Evolutionary conservation across 2,329 filamentous ascomycete genomes (phyloP).

Genomic region (Pyrenochaeta sp.): DNA sequence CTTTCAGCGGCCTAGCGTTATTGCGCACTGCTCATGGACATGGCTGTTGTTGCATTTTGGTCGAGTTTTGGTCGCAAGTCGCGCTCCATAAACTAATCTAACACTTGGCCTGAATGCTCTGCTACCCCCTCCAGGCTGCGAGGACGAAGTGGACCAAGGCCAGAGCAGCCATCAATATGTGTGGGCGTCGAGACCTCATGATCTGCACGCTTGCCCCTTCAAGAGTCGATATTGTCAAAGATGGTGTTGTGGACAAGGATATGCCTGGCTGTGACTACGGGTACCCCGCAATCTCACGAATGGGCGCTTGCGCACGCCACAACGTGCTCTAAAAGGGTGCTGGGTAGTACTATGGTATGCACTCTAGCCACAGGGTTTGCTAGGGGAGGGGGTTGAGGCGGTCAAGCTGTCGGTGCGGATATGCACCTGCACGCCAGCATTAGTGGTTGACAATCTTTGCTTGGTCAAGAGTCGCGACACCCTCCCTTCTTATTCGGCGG

Average conservation of each 20-base stretch:
- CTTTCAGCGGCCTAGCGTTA: constrained; percentile 3
- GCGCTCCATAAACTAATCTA: neutral
- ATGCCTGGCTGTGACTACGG: neutral
- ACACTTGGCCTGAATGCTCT: neutral
- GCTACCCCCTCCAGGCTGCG: neutral
- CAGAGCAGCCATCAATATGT: neutral
- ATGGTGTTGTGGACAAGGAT: constrained; percentile 5
- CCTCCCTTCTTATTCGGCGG: constrained; percentile 3
- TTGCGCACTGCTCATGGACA: neutral
- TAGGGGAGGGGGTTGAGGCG: constrained; percentile 3
- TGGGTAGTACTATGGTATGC: constrained; percentile 1
- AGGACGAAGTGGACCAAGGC: neutral
- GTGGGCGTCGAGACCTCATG: neutral
- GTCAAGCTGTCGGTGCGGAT: constrained; percentile 2
- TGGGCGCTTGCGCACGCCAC: constrained; percentile 17
- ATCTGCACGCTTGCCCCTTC: neutral
- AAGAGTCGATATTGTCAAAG: neutral
- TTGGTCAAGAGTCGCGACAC: neutral
- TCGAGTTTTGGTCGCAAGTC: neutral
- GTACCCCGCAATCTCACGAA: constrained; percentile 13
- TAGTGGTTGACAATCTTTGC: no score
- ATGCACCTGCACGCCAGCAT: no score
- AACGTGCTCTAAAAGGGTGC: constrained; percentile 12
- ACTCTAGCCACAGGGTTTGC: neutral
- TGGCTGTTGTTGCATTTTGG: neutral